Evolutionary conservation across 2,329 filamentous ascomycete genomes (phyloP), one percentile per base, ranked within the genome.

Genomic region (Penicillium janthinellum): DNA sequence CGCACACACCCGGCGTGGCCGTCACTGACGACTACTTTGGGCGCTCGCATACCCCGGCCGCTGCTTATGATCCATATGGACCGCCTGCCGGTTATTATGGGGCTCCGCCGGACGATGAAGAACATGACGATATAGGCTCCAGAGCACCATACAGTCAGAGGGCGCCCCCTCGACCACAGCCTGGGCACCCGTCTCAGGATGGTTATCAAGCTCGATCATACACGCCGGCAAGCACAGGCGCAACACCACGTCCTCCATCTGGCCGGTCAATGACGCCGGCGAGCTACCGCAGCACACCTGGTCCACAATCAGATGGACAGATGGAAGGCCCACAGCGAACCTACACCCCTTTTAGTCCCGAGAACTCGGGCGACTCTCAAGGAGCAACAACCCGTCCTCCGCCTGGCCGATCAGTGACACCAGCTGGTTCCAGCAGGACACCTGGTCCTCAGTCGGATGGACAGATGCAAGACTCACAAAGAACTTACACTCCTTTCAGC

Each of bases 1-100:
- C 64, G 6, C 45, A 64, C 17, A 67, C 66, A 3, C 61, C 67
- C n/a, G 61, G 62, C 14, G n/a, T 17, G 8, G 20, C 49, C 12
- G 50, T 52, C 44, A 12, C 14, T 17, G 47, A 58, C 15, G 63
- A 57, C 10, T 47, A 60, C 35, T 61, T 55, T 17, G 54, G 38
- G 12, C 53, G 15, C 3, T 47, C 38, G 17, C 49, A 59, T 42
- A 35, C 55, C 11, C 42, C 49, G 28, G 41, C 54, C 14, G 37
- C 53, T 28, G 54, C 55, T 14, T 55, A 62, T 28, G 52, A 56
- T 22, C 53, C 45, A 22, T 59, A 56, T 35, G 53, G 45, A 38
- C 34, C 54, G 5, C 50, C 54, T 4, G 47, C 54, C 20, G 55
- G 51, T 8, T 62, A 67, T 17, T 54, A 68, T 41, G 58, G 59